phyloP scores from a whole-genome alignment of 2,329 filamentous ascomycete species.

The Alternaria viburni region DNA sequence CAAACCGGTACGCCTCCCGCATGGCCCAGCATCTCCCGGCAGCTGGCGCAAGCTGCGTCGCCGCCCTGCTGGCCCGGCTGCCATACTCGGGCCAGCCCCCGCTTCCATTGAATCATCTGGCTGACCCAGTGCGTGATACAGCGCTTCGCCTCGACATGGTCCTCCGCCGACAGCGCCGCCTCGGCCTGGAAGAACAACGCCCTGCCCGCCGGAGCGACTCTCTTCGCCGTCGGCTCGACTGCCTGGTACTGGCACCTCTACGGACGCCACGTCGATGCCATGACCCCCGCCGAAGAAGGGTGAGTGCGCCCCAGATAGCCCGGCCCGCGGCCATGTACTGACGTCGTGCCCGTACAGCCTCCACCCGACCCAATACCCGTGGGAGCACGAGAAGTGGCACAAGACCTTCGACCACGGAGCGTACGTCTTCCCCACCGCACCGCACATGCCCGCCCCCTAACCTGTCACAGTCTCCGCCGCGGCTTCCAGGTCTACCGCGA shows the following conservation, averaged over 20 bases:
- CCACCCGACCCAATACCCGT: conserved; percentile 89
- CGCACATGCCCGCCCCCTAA: conserved; percentile 4
- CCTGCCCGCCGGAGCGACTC: conserved; percentile 84
- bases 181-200: conserved; percentile 84
- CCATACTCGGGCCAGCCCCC: conserved; percentile 17
- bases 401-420: conserved; percentile 98
- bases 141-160: conserved; percentile 73
- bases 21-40: conserved; percentile 30
- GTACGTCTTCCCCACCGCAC: conserved; percentile 63
- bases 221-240: conserved; percentile 84
- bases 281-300: conserved; percentile 97
- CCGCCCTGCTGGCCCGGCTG: conserved; percentile 23
- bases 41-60: conserved; percentile 37
- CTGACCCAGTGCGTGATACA: conserved; percentile 46
- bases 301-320: conserved; percentile 63
- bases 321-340: conserved; percentile 38
- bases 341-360: conserved; percentile 65
- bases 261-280: conserved; percentile 83
- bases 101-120: conserved; percentile 36
- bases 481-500: conserved; percentile 99
- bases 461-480: conserved; percentile 77
- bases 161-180: conserved; percentile 71
- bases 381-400: conserved; percentile 89
- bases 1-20: conserved; percentile 53
- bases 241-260: conserved; percentile 99